Evolutionary conservation across 352 stramenopile genomes (phyloP), one percentile per base, ranked within the genome.

Genomic region (Phytophthora kernoviae): DNA sequence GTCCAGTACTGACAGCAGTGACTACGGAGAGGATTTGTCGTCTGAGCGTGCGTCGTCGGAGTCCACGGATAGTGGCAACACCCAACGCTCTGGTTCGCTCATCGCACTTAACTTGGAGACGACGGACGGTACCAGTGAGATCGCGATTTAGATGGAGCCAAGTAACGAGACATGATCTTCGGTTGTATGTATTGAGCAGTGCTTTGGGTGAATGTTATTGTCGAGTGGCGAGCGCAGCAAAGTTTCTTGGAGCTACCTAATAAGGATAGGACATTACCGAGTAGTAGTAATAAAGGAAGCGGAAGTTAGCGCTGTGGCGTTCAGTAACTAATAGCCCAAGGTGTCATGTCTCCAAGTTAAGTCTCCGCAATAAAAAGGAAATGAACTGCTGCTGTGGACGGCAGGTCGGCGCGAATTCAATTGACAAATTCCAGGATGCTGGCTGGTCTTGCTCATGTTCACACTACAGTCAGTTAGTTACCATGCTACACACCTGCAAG

Each of bases 41-140:
- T 55, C 44, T 11, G 56, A 74, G 6, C 71, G 67, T n/a, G 54
- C 43, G 27, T 77, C 68, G 9, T 60, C 49, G 0, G 41, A 56
- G 11, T 73, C 68, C 2, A 50, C 55, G 1, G 64, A 70, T 42
- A 73, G 60, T 32, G 44, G 18, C 14, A 68, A 69, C 27, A 65
- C 39, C 32, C 24, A 49, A 30, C 69, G 73, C 26, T 48, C 60
- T 1, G 73, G 73, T 0, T 81, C 73, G 39, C 53, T 81, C 34
- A 81, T 81, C 47, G 65, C 61, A 10, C 40, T 78, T 15, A 70
- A 75, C 18, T 32, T 73, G 33, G 62, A 78, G 11, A 62, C 65
- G 15, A 74, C 74, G 55, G 59, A 62, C 41, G 59, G 58, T 24
- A 57, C 54, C 48, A 77, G 58, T 21, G 68, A 77, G 55, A 70